Evolutionary conservation across 2,329 filamentous ascomycete species (phyloP).

Genomic region (Exophiala alcalophila): DNA sequence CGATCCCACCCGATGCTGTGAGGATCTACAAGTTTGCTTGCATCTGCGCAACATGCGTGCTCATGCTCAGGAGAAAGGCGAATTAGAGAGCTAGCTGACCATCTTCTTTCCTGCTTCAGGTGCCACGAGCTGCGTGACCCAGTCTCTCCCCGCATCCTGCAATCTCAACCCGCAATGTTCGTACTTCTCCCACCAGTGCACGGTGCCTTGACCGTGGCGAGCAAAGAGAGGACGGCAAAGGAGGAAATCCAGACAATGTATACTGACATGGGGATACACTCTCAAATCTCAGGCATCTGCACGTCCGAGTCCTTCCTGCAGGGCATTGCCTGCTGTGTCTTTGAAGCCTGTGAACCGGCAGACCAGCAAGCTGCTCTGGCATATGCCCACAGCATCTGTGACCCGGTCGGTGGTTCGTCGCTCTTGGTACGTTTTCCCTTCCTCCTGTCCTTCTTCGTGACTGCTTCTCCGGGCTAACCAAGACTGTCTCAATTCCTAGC

Average conservation of each 20-base stretch:
- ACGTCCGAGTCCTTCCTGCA: conserved; percentile 44
- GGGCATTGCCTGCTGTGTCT: conserved; percentile 51
- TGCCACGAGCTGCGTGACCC: conserved; percentile 38
- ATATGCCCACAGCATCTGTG: conserved; percentile 37
- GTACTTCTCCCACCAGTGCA: conserved; percentile 3
- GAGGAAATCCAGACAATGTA: too few species aligned
- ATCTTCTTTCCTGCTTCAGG: conserved; percentile 9
- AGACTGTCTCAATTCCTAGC: conserved; percentile 9
- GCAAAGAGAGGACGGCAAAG: too few species aligned
- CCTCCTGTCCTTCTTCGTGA: not conserved
- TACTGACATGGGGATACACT: too few species aligned
- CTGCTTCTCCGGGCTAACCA: conserved; percentile 25
- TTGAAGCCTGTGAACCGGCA: conserved; percentile 39
- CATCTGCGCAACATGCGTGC: too few species aligned
- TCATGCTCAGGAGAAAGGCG: too few species aligned
- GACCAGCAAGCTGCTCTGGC: conserved; percentile 43
- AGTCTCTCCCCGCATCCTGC: conserved; percentile 42
- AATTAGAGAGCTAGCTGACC: conserved; percentile 8
- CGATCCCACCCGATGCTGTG: not conserved
- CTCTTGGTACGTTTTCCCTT: conserved; percentile 28
- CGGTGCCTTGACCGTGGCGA: too few species aligned
- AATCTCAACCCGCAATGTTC: conserved; percentile 45
- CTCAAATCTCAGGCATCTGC: conserved; percentile 42
- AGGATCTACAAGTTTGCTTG: not conserved
- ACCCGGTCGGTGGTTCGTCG: conserved; percentile 37